phyloP scores from a whole-genome alignment of 805 yeast genomes.

The Kodamaea kaohsiungensis region DNA sequence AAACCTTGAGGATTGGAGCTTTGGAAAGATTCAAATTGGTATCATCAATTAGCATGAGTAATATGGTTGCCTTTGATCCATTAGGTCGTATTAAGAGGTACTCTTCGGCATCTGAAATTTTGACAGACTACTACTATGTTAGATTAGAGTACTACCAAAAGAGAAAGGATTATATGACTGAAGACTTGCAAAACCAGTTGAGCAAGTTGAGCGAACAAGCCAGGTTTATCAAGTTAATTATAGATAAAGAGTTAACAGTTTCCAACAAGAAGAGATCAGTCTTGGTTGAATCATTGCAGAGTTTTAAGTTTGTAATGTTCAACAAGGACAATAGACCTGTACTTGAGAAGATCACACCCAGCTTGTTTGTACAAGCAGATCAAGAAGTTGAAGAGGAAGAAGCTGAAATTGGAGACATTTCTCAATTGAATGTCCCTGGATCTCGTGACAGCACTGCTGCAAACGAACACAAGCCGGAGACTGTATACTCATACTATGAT shows the following conservation, averaged over 20 bases:
- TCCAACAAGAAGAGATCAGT: conserved; percentile 71
- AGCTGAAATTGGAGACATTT: conserved; percentile 40
- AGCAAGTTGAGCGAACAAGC: conserved; percentile 82
- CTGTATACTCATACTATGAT: conserved; percentile 69
- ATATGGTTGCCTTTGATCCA: conserved; percentile 96
- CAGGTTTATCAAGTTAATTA: conserved; percentile 85
- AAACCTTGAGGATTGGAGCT: conserved; percentile 71
- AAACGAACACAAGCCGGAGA: conserved; percentile 51
- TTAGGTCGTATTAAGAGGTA: conserved; percentile 84
- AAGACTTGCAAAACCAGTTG: conserved; percentile 69
- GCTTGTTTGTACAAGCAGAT: conserved; percentile 26
- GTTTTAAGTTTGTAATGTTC: conserved; percentile 72
- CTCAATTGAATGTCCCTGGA: conserved; percentile 26
- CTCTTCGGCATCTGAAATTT: conserved; percentile 70
- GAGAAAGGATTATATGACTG: conserved; percentile 79
- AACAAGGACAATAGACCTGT: conserved; percentile 69
- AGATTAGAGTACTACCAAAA: conserved; percentile 88
- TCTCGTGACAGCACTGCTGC: conserved; percentile 30
- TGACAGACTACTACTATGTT: conserved; percentile 81
- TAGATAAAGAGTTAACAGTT: conserved; percentile 68
- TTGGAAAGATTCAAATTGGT: conserved; percentile 81
- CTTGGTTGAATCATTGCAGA: conserved; percentile 63
- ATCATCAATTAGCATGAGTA: conserved; percentile 66
- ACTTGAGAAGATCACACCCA: conserved; percentile 35
- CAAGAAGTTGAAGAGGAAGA: conserved; percentile 40